These are phyloP conservation scores for Plectosphaerella plurivora DNA, from an alignment of 2,329 filamentous ascomycete genomes.

Conservation along the genomic window DNA sequence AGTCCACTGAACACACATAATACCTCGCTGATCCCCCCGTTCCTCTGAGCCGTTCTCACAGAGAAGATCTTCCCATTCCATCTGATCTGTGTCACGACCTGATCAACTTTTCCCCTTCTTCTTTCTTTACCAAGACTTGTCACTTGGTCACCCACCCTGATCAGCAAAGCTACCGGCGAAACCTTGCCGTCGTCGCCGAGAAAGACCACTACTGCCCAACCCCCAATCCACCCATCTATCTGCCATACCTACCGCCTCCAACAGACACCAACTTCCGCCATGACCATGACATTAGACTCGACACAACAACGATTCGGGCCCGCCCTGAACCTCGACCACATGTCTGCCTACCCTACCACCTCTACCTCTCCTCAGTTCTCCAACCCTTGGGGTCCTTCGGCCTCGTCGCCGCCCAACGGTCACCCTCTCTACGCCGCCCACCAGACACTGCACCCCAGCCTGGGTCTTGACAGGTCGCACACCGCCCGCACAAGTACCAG, in stretches of 20 bases:
- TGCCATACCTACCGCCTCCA: constrained; percentile 8
- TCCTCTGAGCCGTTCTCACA: constrained; percentile 15
- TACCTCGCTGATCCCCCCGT: constrained; percentile 53
- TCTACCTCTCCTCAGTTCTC: constrained; percentile 70
- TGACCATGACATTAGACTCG: constrained; percentile 94
- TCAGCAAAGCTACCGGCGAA: constrained; percentile 36
- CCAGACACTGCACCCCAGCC: constrained; percentile 53
- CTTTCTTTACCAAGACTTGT: constrained; percentile 14
- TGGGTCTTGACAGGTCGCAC: constrained; percentile 51
- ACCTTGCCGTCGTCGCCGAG: constrained; percentile 17
- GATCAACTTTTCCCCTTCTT: constrained; percentile 26
- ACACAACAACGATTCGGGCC: constrained; percentile 77
- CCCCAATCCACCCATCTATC: background rate
- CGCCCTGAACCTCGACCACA: constrained; percentile 71
- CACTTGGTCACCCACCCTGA: constrained; percentile 45
- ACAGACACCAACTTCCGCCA: constrained; percentile 40
- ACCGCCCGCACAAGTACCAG: constrained; percentile 54
- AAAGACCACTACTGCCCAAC: constrained; percentile 5
- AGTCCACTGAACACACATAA: constrained; percentile 14
- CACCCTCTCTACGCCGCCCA: constrained; percentile 60
- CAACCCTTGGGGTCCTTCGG: constrained; percentile 74
- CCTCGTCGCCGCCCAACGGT: constrained; percentile 37
- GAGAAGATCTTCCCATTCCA: constrained; percentile 27
- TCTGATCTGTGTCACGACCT: constrained; percentile 33
- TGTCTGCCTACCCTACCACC: constrained; percentile 59